Percentiles rank a stretch among this genome's conserved stretches.
phyloP scores from a whole-genome alignment of 2,329 filamentous ascomycete genomes.

The Fusarium musae region DNA sequence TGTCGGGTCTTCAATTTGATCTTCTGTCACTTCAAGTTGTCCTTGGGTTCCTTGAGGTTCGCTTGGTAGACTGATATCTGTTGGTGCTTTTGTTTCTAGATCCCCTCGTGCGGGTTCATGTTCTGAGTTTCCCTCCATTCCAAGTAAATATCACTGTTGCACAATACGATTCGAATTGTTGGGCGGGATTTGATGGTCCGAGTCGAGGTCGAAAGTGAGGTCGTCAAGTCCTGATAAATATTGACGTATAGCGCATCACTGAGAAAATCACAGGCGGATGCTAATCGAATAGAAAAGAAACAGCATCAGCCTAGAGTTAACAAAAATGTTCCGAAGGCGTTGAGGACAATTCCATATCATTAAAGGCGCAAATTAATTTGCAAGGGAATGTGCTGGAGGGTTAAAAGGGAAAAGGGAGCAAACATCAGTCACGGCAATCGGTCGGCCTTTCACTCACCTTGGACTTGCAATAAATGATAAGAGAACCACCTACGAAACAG shows the following conservation, averaged over 20 bases:
- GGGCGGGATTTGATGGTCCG: not conserved
- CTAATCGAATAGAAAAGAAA: not conserved
- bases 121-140: conserved; percentile 46
- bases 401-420: conserved; percentile 10
- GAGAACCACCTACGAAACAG: conserved; percentile 27
- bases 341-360: conserved; percentile 17
- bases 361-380: conserved; percentile 15
- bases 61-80: conserved; percentile 11
- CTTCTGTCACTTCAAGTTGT: conserved; percentile 6
- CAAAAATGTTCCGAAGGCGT: not conserved
- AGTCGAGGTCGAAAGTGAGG: conserved; percentile 4
- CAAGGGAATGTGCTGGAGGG: conserved; percentile 12
- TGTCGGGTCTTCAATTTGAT: conserved; percentile 7
- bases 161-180: conserved; percentile 11
- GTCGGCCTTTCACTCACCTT: conserved; percentile 18
- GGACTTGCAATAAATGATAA: conserved; percentile 33
- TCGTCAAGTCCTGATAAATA: conserved; percentile 11
- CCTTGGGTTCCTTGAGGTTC: conserved; percentile 13
- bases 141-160: conserved; percentile 21
- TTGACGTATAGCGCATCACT: conserved; percentile 25
- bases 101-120: conserved; percentile 24
- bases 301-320: not conserved
- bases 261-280: not conserved
- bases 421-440: conserved; percentile 16
- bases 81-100: conserved; percentile 2